phyloP scores from a whole-genome alignment of 2,329 filamentous ascomycete species.

The Juglanconis oblonga region DNA sequence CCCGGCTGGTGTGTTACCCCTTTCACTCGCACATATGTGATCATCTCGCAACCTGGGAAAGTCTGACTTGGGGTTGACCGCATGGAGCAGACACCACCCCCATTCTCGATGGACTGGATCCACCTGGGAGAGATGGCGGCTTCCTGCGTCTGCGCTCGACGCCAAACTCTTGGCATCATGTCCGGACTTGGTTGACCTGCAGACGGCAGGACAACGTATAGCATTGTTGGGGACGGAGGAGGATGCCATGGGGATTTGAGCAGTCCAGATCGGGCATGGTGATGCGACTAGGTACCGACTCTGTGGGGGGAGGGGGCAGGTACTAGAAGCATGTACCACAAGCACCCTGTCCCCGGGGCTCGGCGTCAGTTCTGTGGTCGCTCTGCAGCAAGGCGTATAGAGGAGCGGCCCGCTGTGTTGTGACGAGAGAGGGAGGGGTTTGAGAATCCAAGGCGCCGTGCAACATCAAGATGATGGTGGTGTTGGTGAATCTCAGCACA shows the following conservation, averaged over 20 bases:
- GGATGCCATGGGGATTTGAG: neutral
- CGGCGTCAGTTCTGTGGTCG: neutral
- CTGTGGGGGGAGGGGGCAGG: too few species aligned
- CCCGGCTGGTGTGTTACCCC: neutral
- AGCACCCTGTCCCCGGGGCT: too few species aligned
- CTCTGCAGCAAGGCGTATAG: neutral
- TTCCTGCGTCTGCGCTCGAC: neutral
- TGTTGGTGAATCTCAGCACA: neutral
- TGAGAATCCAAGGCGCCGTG: neutral
- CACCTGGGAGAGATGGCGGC: too few species aligned
- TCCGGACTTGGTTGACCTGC: neutral
- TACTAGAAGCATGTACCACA: neutral
- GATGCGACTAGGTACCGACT: neutral
- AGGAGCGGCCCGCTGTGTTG: neutral
- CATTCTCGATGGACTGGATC: too few species aligned
- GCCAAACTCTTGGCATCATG: neutral
- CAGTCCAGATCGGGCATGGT: neutral
- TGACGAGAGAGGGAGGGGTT: neutral
- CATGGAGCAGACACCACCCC: neutral
- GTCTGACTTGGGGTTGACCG: neutral
- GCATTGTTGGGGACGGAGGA: neutral
- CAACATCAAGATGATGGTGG: neutral
- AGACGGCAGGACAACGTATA: neutral
- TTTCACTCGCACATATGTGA: neutral
- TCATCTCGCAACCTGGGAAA: neutral